Percentiles rank a stretch among this genome's conserved stretches.
These are phyloP conservation scores for Pythium sukuiense DNA, from an alignment of 352 stramenopile genomes.

Conservation along the genomic window DNA sequence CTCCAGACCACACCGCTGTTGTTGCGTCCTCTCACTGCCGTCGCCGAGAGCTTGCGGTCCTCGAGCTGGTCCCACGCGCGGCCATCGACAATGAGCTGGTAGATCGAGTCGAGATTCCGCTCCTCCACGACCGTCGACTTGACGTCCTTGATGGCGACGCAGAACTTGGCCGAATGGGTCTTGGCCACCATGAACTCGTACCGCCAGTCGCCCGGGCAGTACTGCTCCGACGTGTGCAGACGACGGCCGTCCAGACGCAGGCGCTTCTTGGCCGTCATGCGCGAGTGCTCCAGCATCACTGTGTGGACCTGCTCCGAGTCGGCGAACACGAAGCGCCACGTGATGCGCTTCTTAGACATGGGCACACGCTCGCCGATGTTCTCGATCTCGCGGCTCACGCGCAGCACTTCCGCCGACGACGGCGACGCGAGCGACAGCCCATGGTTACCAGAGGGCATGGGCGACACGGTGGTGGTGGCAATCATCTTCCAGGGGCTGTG, in stretches of 20 bases:
- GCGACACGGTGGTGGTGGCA: constrained; percentile 13
- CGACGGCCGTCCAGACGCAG: constrained; percentile 77
- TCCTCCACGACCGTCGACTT: constrained; percentile 72
- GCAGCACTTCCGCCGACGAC: constrained; percentile 38
- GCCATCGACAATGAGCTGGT: constrained; percentile 68
- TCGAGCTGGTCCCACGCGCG: constrained; percentile 64
- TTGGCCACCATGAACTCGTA: constrained; percentile 68
- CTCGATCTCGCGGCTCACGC: constrained; percentile 71
- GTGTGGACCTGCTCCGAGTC: constrained; percentile 80
- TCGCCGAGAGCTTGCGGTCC: constrained; percentile 44
- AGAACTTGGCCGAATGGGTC: constrained; percentile 40
- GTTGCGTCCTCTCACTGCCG: constrained; percentile 18
- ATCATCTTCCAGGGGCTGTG: background rate
- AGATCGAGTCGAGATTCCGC: constrained; percentile 64
- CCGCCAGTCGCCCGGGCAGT: constrained; percentile 65
- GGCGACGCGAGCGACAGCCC: constrained; percentile 5
- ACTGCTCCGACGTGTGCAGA: constrained; percentile 72
- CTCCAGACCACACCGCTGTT: constrained; percentile 61
- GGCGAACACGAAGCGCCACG: constrained; percentile 80
- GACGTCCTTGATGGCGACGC: constrained; percentile 72
- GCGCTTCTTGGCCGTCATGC: constrained; percentile 81
- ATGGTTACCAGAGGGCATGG: background rate
- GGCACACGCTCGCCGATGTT: constrained; percentile 82
- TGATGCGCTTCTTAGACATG: constrained; percentile 85
- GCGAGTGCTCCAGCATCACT: constrained; percentile 82